phyloP scores from a whole-genome alignment of 169 alveolate species.

The Eimeria necatrix region DNA sequence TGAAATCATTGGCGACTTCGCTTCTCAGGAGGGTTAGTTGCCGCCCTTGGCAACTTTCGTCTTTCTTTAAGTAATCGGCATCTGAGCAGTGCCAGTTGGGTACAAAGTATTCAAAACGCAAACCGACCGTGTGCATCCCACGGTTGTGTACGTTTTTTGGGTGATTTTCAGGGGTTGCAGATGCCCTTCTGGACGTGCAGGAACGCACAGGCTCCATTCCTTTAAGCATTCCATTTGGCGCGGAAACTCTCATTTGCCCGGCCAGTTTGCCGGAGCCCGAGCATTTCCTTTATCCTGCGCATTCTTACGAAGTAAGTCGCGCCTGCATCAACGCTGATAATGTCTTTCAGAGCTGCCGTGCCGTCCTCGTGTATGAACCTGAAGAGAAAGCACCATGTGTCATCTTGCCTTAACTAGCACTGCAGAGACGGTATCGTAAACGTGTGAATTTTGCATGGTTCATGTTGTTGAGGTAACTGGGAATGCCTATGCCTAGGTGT shows the following conservation, averaged over 20 bases:
- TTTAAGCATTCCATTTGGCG: conserved; percentile 90
- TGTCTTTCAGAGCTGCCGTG: too few relatives aligned
- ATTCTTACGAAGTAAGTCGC: conserved; percentile 43
- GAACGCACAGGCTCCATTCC: conserved; percentile 85
- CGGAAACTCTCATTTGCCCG: conserved; percentile 89
- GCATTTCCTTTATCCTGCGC: conserved; percentile 83
- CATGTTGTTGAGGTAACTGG: too few relatives aligned
- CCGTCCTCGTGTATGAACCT: too few relatives aligned
- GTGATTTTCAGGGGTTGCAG: conserved; percentile 87
- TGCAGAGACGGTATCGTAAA: too few relatives aligned
- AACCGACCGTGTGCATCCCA: not conserved
- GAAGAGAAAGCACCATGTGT: too few relatives aligned
- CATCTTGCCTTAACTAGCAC: too few relatives aligned
- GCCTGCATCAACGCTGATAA: too few relatives aligned
- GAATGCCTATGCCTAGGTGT: too few relatives aligned
- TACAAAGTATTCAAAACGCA: not conserved
- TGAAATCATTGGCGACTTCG: conserved; percentile 93
- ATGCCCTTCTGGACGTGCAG: conserved; percentile 90
- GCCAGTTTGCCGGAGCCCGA: conserved; percentile 90
- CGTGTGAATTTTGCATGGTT: too few relatives aligned
- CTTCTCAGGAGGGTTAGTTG: conserved; percentile 92
- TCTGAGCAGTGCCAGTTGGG: not conserved
- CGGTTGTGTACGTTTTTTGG: not conserved
- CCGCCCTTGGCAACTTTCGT: not conserved
- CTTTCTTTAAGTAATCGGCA: not conserved